Evolutionary conservation across 139 green algal genomes (phyloP).

Genomic region (Auxenochlorella pyrenoidosa): DNA sequence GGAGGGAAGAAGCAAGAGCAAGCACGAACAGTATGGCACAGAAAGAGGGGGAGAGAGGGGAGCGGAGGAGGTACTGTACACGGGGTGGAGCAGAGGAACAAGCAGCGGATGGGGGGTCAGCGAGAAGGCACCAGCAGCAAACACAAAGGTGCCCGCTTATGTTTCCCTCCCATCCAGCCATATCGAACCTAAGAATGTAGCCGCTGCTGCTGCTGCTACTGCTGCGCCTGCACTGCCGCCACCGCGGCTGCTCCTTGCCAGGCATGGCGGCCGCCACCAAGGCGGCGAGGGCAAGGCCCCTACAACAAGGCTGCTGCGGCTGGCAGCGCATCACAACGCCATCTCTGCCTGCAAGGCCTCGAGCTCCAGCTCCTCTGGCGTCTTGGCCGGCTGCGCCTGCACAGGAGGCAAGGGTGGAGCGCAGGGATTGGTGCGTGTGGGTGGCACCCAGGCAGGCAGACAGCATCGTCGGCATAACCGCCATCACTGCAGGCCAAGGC

Average conservation of each 20-base stretch:
- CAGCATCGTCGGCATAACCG: no score
- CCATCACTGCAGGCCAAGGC: no score
- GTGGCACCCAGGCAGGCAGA: not conserved
- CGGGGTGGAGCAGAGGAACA: not conserved
- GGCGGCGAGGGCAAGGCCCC: not conserved
- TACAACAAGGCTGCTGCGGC: not conserved
- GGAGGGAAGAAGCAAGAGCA: no score
- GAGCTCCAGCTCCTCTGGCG: conserved; percentile 89
- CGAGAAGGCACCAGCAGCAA: not conserved
- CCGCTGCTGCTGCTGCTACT: no score
- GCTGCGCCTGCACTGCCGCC: no score
- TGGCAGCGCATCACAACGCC: conserved; percentile 60
- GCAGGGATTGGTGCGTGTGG: not conserved
- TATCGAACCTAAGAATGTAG: no score
- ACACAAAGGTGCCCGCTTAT: not conserved
- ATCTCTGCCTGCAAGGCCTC: conserved; percentile 90
- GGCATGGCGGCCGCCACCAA: not conserved
- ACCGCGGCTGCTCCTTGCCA: no score
- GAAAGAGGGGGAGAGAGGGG: not conserved
- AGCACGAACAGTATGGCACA: conserved; percentile 1
- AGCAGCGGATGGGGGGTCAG: not conserved
- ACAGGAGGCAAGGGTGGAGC: conserved; percentile 21
- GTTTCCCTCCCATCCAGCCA: not conserved
- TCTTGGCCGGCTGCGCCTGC: conserved; percentile 65
- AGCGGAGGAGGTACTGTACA: not conserved